These are phyloP conservation scores for Pseudoturritis turrita DNA, from an alignment of 345 rosid genomes.

Conservation along the genomic window DNA sequence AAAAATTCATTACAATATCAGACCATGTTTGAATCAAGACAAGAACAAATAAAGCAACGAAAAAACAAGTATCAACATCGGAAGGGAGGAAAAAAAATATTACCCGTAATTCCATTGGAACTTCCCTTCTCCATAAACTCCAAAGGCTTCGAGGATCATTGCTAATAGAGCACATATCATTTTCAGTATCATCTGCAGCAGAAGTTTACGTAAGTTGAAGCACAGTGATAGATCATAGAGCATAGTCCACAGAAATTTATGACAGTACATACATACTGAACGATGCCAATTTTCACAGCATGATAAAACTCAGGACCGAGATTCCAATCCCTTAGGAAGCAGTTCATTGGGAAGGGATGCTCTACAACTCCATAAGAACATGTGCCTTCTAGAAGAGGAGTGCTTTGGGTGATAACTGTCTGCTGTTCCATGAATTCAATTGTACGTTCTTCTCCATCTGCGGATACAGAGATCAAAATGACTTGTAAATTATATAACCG, in stretches of 20 bases:
- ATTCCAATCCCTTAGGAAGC: conserved; percentile 69
- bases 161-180: conserved; percentile 91
- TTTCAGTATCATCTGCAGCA: conserved; percentile 85
- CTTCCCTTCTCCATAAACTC: conserved; percentile 98
- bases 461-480: background rate
- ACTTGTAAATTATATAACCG: background rate
- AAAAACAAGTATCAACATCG: background rate
- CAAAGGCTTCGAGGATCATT: conserved; percentile 87
- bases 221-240: background rate
- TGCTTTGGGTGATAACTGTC: conserved; percentile 53
- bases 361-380: conserved; percentile 86
- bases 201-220: conserved; percentile 2
- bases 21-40: background rate
- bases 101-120: conserved; percentile 96
- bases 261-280: conserved; percentile 76
- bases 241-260: background rate
- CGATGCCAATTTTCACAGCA: conserved; percentile 97
- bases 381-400: conserved; percentile 84
- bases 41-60: background rate
- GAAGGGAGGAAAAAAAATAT: background rate
- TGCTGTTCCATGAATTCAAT: conserved; percentile 92
- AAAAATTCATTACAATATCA: conserved; percentile 4
- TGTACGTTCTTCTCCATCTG: conserved; percentile 94
- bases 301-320: conserved; percentile 89
- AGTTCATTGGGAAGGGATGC: conserved; percentile 89